These are phyloP conservation scores for Nitzschia putrida DNA, from an alignment of 108 stramenopile genomes.

Conservation along the genomic window DNA sequence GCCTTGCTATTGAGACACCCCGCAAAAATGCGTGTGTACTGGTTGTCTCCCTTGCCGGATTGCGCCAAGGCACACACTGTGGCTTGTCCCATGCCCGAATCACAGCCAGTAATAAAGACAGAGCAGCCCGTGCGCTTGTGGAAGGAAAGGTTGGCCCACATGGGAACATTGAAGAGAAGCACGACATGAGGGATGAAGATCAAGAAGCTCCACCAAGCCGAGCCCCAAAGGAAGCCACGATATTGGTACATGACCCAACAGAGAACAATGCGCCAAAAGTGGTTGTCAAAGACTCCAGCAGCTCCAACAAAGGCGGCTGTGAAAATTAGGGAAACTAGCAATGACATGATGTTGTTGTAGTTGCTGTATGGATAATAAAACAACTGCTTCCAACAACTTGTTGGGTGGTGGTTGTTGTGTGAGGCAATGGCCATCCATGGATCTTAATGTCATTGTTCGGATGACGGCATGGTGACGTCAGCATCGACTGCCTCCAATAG, in stretches of 20 bases:
- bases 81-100: slow-evolving; percentile 43
- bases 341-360: background rate
- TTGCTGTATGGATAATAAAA: background rate
- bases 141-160: slow-evolving; percentile 14
- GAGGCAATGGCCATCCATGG: too few relatives aligned
- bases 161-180: slow-evolving; percentile 29
- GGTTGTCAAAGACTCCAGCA: slow-evolving; percentile 41
- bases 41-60: slow-evolving; percentile 7
- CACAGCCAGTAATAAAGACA: slow-evolving; percentile 39
- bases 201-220: background rate
- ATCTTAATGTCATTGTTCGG: too few relatives aligned
- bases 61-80: slow-evolving; percentile 35
- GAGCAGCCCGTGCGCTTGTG: slow-evolving; percentile 26
- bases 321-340: background rate
- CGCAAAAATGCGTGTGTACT: slow-evolving; percentile 37
- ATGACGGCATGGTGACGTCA: too few relatives aligned
- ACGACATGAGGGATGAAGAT: background rate
- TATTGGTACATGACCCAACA: slow-evolving; percentile 7
- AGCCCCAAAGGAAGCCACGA: background rate
- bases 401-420: too few relatives aligned
- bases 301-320: background rate
- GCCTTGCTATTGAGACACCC: slow-evolving; percentile 25
- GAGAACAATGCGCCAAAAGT: slow-evolving; percentile 32
- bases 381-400: too few relatives aligned
- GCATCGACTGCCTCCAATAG: too few relatives aligned